A percentile compares a stretch with the other conserved stretches of the same genome.
phyloP scores from a whole-genome alignment of 305 asterid genomes.

The Solanum chacoense region DNA sequence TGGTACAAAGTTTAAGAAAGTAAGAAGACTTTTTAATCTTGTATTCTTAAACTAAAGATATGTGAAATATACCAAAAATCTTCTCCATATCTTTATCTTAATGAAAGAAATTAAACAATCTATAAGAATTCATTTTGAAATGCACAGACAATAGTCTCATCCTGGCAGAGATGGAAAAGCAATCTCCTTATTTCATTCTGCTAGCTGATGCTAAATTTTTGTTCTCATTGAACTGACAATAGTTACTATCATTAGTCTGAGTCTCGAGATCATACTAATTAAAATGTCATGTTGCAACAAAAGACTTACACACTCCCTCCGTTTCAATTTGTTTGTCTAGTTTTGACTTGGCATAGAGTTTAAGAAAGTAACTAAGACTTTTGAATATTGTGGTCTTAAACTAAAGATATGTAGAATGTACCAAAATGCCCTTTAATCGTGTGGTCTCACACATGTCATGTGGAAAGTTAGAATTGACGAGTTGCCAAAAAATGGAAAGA shows the following conservation, averaged over 20 bases:
- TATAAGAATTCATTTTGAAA: not conserved
- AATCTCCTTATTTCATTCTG: not conserved
- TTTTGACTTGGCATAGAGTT: not conserved
- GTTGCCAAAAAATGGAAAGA: not conserved
- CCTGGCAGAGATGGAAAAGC: not conserved
- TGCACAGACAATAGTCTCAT: not conserved
- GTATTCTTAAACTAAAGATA: not conserved
- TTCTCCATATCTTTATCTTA: not conserved
- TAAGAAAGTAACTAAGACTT: not conserved
- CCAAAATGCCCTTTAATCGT: not conserved
- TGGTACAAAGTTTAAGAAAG: not conserved
- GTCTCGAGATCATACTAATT: not conserved
- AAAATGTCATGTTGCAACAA: not conserved
- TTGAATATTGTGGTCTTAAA: not conserved
- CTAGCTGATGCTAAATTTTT: not conserved
- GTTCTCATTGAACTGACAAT: not conserved
- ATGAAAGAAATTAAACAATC: not conserved
- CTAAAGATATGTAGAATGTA: not conserved
- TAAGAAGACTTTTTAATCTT: not conserved
- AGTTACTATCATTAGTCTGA: not conserved
- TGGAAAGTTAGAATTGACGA: not conserved
- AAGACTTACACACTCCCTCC: not conserved
- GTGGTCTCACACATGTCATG: not conserved
- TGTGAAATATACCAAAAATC: not conserved
- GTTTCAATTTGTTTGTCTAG: not conserved